Evolutionary conservation across 306 rosid species (phyloP).

Genomic region (Acacia crassicarpa): DNA sequence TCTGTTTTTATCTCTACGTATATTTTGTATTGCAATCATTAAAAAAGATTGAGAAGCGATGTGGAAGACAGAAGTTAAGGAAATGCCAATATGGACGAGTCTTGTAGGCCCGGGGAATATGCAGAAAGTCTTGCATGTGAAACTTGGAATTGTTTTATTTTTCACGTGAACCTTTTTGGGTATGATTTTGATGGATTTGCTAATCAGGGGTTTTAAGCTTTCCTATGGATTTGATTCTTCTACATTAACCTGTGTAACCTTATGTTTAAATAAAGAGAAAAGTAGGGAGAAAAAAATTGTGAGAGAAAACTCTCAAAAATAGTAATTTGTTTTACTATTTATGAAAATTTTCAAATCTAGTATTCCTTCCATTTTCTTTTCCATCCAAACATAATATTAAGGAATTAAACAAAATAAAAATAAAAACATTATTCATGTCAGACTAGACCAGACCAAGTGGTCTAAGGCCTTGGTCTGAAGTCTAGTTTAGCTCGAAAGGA

Average conservation of each 20-base stretch:
- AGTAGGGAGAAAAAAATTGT: too few species aligned
- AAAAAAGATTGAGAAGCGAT: neutral
- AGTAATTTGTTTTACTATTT: too few species aligned
- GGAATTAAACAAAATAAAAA: too few species aligned
- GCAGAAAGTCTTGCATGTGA: conserved; percentile 8
- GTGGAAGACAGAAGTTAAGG: neutral
- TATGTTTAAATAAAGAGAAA: too few species aligned
- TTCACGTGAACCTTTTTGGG: conserved; percentile 13
- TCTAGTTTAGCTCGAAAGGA: too few species aligned
- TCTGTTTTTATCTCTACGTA: neutral
- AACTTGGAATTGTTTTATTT: neutral
- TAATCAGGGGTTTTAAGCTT: neutral
- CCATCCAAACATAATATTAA: too few species aligned
- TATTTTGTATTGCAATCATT: neutral
- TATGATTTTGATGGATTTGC: conserved; percentile 14
- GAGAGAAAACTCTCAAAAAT: too few species aligned
- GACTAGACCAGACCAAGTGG: too few species aligned
- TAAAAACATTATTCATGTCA: too few species aligned
- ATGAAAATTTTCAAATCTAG: too few species aligned
- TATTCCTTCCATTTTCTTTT: too few species aligned
- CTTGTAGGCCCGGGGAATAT: neutral
- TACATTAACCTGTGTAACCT: neutral
- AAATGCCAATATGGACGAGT: neutral
- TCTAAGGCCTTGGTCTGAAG: too few species aligned
- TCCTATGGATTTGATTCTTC: neutral